Conservation (phyloP, 257 asterid genomes). For the Nemophila menziesii region DNA sequence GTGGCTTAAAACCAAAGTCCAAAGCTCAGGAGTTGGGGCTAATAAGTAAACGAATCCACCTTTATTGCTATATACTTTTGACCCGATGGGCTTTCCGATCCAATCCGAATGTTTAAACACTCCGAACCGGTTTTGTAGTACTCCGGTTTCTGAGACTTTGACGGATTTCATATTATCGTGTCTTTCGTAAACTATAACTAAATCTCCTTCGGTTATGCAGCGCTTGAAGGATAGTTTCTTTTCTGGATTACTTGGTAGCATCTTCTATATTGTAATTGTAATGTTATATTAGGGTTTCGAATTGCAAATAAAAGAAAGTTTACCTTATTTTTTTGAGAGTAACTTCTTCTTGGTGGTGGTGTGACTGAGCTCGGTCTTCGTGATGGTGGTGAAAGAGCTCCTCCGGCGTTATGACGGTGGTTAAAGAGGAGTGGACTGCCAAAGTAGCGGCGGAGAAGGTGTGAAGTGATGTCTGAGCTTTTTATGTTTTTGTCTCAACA, state of each 20-base stretch:
- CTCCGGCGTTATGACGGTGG: too few species aligned
- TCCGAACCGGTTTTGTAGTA: slow-evolving; percentile 81
- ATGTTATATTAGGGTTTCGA: too few species aligned
- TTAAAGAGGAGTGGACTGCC: too few species aligned
- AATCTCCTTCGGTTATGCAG: slow-evolving; percentile 52
- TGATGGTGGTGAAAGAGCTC: too few species aligned
- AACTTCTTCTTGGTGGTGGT: too few species aligned
- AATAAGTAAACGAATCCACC: slow-evolving; percentile 73
- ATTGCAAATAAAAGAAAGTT: too few species aligned
- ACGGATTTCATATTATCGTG: slow-evolving; percentile 74
- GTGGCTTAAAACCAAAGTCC: slow-evolving; percentile 94
- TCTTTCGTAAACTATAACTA: slow-evolving; percentile 76
- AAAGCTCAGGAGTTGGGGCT: slow-evolving; percentile 92
- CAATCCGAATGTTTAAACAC: slow-evolving; percentile 77
- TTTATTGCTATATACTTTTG: slow-evolving; percentile 67
- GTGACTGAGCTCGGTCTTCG: too few species aligned
- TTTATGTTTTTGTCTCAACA: too few species aligned
- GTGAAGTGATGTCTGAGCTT: too few species aligned
- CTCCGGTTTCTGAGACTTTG: slow-evolving; percentile 42
- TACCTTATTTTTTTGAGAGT: too few species aligned
- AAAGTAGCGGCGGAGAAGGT: too few species aligned
- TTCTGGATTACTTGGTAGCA: slow-evolving; percentile 38
- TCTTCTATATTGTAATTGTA: not conserved
- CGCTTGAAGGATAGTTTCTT: slow-evolving; percentile 51
- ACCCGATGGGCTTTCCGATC: slow-evolving; percentile 86